Conservation (phyloP, 169 alveolate species). For the Theileria annulata region DNA sequence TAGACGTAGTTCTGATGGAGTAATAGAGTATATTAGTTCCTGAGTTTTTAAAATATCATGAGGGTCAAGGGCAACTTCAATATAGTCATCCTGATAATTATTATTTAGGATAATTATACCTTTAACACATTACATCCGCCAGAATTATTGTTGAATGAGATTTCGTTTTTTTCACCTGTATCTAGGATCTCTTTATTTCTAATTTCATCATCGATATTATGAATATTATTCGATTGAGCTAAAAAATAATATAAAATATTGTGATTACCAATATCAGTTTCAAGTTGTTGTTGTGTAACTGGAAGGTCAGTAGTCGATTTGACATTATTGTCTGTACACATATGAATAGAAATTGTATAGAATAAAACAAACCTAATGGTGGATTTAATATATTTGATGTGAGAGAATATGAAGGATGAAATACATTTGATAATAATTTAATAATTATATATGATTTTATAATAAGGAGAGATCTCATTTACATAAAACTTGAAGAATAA, state of each 20-base stretch:
- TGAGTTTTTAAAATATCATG: constrained; percentile 59
- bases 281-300: neutral
- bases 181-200: constrained; percentile 52
- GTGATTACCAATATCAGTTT: constrained; percentile 1
- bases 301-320: neutral
- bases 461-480: neutral
- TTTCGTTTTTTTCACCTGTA: constrained; percentile 29
- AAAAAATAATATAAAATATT: neutral
- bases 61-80: constrained; percentile 62
- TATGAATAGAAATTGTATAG: neutral
- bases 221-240: constrained; percentile 43
- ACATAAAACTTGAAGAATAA: neutral
- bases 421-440: neutral
- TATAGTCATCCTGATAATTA: constrained; percentile 39
- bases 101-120: constrained; percentile 7
- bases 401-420: neutral
- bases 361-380: constrained; percentile 9
- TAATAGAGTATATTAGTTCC: constrained; percentile 41
- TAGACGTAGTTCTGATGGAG: constrained; percentile 41
- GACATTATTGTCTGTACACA: neutral
- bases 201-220: constrained; percentile 54
- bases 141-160: constrained; percentile 12
- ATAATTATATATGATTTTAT: neutral
- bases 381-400: neutral
- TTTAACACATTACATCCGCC: constrained; percentile 32